Percentiles rank a stretch among this genome's conserved stretches.
phyloP scores from a whole-genome alignment of 305 asterid species.

The Euphrasia arctica region DNA sequence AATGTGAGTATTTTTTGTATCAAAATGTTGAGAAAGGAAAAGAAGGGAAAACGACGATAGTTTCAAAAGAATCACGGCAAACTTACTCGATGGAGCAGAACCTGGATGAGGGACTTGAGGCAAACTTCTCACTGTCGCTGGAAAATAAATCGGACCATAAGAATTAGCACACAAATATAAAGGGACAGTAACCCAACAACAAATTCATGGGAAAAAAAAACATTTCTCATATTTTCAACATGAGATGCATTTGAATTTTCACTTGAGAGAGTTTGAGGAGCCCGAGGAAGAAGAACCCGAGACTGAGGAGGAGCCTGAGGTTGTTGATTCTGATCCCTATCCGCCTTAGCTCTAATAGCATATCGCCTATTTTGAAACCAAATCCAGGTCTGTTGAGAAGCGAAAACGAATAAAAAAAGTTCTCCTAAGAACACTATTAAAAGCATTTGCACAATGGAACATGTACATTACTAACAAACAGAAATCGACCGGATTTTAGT shows the following conservation, averaged over 20 bases:
- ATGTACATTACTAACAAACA: slow-evolving; percentile 34
- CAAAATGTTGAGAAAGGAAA: too few species aligned
- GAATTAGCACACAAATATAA: slow-evolving; percentile 17
- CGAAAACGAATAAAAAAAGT: too few species aligned
- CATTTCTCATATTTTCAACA: slow-evolving; percentile 7
- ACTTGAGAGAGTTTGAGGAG: slow-evolving; percentile 47
- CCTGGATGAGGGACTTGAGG: slow-evolving; percentile 59
- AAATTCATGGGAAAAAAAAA: slow-evolving; percentile 6
- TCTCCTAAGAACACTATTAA: background rate
- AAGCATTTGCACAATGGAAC: slow-evolving; percentile 21
- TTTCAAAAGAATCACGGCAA: slow-evolving; percentile 7
- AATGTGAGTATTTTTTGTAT: too few species aligned
- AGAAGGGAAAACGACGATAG: too few species aligned
- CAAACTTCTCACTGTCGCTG: slow-evolving; percentile 47
- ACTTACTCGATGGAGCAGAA: slow-evolving; percentile 64
- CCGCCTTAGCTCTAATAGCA: slow-evolving; percentile 82
- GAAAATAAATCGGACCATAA: slow-evolving; percentile 21
- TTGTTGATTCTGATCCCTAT: slow-evolving; percentile 1
- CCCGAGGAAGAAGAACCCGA: slow-evolving; percentile 24
- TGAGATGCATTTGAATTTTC: slow-evolving; percentile 21
- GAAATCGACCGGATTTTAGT: slow-evolving; percentile 2
- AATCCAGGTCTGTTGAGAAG: slow-evolving; percentile 71
- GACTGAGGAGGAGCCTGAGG: slow-evolving; percentile 9
- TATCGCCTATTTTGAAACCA: slow-evolving; percentile 98
- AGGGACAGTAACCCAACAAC: slow-evolving; percentile 14